These are phyloP conservation scores for Chamaecrista fasciculata DNA, from an alignment of 306 rosid genomes.

Conservation along the genomic window DNA sequence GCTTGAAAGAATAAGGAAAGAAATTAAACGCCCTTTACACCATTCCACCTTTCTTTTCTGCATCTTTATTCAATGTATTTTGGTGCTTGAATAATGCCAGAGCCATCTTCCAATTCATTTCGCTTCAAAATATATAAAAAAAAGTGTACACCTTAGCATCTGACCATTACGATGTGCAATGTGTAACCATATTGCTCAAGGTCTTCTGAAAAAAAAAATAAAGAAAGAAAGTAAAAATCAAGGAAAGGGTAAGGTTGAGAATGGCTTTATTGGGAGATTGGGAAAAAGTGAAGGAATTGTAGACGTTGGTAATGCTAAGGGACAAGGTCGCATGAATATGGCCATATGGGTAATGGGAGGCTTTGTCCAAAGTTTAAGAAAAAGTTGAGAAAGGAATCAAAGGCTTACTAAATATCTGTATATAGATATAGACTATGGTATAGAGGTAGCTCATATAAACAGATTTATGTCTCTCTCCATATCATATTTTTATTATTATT, in stretches of 20 bases:
- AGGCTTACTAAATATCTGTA: neutral
- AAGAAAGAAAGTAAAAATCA: neutral
- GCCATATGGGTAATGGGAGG: slow-evolving; percentile 39
- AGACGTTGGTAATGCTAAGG: slow-evolving; percentile 23
- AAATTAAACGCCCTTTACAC: neutral
- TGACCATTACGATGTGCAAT: too few species aligned
- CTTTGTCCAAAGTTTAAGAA: slow-evolving; percentile 34
- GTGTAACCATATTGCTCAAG: neutral
- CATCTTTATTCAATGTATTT: neutral
- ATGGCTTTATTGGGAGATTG: slow-evolving; percentile 3
- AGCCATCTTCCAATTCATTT: neutral
- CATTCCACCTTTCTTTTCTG: neutral
- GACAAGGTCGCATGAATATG: slow-evolving; percentile 25
- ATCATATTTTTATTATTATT: neutral
- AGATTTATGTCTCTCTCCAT: neutral
- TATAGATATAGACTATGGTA: too few species aligned
- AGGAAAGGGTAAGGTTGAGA: too few species aligned
- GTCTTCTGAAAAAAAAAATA: neutral
- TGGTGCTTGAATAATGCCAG: neutral
- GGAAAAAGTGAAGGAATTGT: slow-evolving; percentile 14
- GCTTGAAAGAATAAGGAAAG: neutral
- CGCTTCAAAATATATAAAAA: neutral
- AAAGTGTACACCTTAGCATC: neutral
- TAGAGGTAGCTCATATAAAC: too few species aligned
- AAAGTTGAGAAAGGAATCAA: neutral